Base-by-base conservation (phyloP, 2,329 filamentous ascomycete genomes). In the Neofusicoccum umdonicola region DNA sequence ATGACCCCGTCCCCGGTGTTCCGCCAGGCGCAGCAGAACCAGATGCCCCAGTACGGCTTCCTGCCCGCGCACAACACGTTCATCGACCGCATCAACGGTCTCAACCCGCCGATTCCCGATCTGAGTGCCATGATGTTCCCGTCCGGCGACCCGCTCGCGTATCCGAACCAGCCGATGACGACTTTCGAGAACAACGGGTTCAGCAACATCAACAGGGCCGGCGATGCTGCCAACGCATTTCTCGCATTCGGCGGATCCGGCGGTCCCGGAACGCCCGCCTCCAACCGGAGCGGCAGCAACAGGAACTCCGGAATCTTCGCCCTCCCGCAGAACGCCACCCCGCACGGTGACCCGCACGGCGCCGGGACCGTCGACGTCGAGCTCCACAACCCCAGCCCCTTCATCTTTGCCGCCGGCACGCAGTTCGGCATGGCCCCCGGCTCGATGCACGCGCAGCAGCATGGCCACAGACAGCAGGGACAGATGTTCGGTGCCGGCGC, bases 101-200 rank as follows among this genome's bases (percentile, higher is more conserved):
- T 76, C 17, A 81, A 79, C 64, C 77, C 80, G 3, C 79, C 77
- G 8, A 80, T 93, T 15, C 85, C 90, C 68, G 90, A 91, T 72
- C 83, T 93, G 6, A 89, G 89, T 65, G 87, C 88, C 3, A 87
- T 93, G 79, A 93, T 94, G 89, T 94, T 94, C 71, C 88, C 90
- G 1, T 89, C 90, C 0, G 84, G 86, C 39, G 90, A 94, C 70
- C 90, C 91, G 0, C 90, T 94, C 67, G 89, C 88, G 0, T 95
- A 94, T 71, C 90, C 90, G 0, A 92, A 89, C 71, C 90, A 92
- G 68, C 88, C 90, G 0, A 86, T 90, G 80, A 88, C 89, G 37
- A 81, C 79, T 0, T 83, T 82, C 66, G 81, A 83, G 66, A 82
- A 80, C 68, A 79, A 60, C 17, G 63, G 63, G 3, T 64, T 64